Base-by-base conservation (phyloP, 1,284 basidiomycete species). In the Boletus smithii region DNA sequence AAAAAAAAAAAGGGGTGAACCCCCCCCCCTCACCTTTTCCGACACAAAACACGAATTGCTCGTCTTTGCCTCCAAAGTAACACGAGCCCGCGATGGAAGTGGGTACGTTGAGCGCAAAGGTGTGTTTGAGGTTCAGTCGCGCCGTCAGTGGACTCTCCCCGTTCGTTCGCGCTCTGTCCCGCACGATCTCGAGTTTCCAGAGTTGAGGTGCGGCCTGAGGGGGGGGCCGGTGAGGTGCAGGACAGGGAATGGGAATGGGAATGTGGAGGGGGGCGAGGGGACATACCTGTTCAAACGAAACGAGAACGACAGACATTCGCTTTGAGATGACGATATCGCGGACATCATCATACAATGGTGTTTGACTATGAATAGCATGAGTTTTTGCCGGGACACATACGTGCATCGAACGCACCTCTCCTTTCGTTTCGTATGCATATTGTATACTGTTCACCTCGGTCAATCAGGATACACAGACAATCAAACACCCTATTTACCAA, bases 21-120 rank as follows among this genome's bases (percentile, higher is more conserved):
- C 34, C 8, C 23, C 7, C 23, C 7, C 6, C 16, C 62, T 0
- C 46, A 83, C 87, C 76, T 78, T 90, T 88, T 10, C 81, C 82
- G 34, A 85, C 82, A 54, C 86, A 88, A 13, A 89, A 69, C 14
- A 90, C 80, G 31, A 88, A 70, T 50, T 88, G 83, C 51, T 88
- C 83, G 46, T 84, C 79, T 50, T 74, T 78, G 8, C 87, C 88
- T 18, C 85, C 87, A 57, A 90, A 88, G 61, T 87, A 86, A 57
- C 84, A 86, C 6, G 81, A 80, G 0, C 87, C 87, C 0, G 85
- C 82, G 58, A 88, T 88, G 50, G 86, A 79, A n/a, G 85, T 81
- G n/a, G 73, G 58, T 1, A 66, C 66, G 57, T 81, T 85, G 5
- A 85, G 82, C 72, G 82, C 78, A 60, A 87, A 88, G 0, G 83